These are phyloP conservation scores for Alopecurus myosuroides DNA, from an alignment of 176 grass and related monocot genomes.

Conservation along the genomic window DNA sequence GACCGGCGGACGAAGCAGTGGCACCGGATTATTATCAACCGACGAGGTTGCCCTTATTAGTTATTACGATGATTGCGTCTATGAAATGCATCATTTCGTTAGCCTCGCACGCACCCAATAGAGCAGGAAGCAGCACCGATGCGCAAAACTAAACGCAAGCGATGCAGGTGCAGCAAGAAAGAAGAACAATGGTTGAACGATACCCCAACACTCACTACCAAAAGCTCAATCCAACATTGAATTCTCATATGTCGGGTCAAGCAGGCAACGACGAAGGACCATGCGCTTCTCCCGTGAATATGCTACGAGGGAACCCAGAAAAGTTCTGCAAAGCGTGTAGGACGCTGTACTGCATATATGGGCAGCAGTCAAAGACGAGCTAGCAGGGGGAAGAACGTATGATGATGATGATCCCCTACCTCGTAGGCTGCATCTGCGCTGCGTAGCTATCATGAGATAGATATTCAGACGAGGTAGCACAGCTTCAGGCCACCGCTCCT, in stretches of 20 bases:
- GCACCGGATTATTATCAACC: too few species aligned
- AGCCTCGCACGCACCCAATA: too few species aligned
- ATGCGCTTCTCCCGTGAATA: neutral
- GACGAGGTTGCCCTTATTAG: too few species aligned
- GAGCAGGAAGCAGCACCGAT: too few species aligned
- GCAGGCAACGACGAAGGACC: neutral
- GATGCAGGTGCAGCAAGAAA: too few species aligned
- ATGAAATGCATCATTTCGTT: too few species aligned
- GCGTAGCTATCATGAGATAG: neutral
- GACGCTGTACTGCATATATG: neutral
- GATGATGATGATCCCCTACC: neutral
- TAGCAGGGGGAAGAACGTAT: neutral
- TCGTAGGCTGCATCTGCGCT: neutral
- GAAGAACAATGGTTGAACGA: too few species aligned
- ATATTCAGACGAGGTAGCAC: neutral
- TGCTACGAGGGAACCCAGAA: neutral
- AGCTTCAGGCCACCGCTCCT: neutral
- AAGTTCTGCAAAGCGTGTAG: neutral
- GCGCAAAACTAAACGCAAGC: neutral
- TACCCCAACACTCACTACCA: too few species aligned
- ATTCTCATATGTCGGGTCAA: neutral
- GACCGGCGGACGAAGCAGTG: too few species aligned
- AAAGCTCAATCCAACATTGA: neutral
- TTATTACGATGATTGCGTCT: too few species aligned
- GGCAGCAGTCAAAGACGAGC: neutral